Conservation (phyloP, 108 stramenopile genomes). For the Thalassiosira profunda region DNA sequence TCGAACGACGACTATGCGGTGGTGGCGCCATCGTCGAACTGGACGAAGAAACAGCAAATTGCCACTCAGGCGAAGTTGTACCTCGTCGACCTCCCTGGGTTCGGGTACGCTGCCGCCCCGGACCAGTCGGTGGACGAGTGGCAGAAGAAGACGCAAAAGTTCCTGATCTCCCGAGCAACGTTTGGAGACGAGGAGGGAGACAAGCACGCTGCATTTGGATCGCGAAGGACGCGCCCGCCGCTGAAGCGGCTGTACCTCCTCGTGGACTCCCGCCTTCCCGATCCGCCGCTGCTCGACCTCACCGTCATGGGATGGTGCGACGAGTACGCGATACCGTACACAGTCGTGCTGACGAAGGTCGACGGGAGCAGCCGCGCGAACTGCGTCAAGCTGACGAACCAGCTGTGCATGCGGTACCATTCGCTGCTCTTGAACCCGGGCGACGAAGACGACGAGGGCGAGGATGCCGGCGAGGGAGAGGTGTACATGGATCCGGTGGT, state of each 20-base stretch:
- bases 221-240: conserved; percentile 15
- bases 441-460: neutral
- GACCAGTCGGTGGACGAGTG: conserved; percentile 69
- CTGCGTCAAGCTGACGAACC: conserved; percentile 71
- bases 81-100: conserved; percentile 84
- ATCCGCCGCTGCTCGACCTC: conserved; percentile 56
- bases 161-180: conserved; percentile 49
- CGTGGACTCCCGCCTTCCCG: conserved; percentile 72
- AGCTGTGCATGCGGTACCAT: conserved; percentile 79
- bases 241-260: conserved; percentile 72
- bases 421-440: conserved; percentile 12
- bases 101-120: conserved; percentile 81
- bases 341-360: conserved; percentile 86
- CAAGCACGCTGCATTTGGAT: conserved; percentile 10
- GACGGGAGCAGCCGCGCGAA: conserved; percentile 55
- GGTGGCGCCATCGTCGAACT: neutral
- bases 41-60: conserved; percentile 5
- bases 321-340: conserved; percentile 76
- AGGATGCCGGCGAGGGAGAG: conserved; percentile 4
- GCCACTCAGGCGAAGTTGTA: conserved; percentile 27
- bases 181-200: neutral
- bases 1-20: conserved; percentile 11
- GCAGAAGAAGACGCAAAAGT: conserved; percentile 83
- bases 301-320: conserved; percentile 87
- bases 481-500: conserved; percentile 52